These are phyloP conservation scores for Malus hybrid DNA, from an alignment of 331 rosid species.

Conservation along the genomic window DNA sequence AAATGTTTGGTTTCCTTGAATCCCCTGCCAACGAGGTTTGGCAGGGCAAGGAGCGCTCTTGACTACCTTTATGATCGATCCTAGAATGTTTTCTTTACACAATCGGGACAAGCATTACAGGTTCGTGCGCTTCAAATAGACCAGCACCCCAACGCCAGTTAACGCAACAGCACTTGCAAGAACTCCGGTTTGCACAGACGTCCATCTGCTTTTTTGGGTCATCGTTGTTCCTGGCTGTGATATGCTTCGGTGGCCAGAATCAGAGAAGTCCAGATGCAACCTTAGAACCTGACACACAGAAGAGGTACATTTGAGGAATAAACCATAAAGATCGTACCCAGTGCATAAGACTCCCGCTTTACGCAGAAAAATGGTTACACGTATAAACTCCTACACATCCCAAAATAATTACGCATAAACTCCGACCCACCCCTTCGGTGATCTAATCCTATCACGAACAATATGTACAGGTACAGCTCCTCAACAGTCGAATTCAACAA, in stretches of 20 bases:
- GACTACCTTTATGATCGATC: background rate
- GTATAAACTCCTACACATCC: background rate
- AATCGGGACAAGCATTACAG: constrained; percentile 13
- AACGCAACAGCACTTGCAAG: constrained; percentile 59
- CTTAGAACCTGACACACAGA: constrained; percentile 53
- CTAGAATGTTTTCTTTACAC: background rate
- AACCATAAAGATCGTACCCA: background rate
- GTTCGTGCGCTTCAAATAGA: constrained; percentile 65
- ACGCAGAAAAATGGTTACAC: background rate
- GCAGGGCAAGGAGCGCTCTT: background rate
- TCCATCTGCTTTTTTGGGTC: constrained; percentile 19
- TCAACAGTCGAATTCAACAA: too few species aligned
- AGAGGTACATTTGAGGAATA: background rate
- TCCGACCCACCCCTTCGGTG: background rate
- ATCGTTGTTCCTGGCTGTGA: constrained; percentile 14
- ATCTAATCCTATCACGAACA: background rate
- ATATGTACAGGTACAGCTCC: too few species aligned
- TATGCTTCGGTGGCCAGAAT: constrained; percentile 21
- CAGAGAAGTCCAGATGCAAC: constrained; percentile 66
- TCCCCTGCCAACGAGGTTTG: background rate
- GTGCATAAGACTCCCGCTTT: too few species aligned
- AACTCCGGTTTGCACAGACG: constrained; percentile 28
- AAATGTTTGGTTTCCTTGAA: background rate
- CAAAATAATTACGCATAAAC: background rate
- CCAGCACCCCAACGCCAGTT: constrained; percentile 49